phyloP scores from a whole-genome alignment of 2,329 filamentous ascomycete species.

The Parastagonospora avenae region DNA sequence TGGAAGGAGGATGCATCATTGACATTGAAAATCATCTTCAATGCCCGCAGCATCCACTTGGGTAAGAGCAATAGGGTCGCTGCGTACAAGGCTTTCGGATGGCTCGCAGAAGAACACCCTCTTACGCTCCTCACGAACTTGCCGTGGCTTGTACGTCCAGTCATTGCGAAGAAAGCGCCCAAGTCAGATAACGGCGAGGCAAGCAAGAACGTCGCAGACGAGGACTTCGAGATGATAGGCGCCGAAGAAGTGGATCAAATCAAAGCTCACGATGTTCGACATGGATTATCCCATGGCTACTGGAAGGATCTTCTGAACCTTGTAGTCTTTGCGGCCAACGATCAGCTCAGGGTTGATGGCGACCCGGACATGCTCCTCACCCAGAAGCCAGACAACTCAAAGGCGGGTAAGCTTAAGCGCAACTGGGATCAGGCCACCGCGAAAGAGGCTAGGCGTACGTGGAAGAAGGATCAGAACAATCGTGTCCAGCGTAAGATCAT shows the following conservation, averaged over 20 bases:
- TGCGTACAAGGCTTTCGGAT: constrained; percentile 62
- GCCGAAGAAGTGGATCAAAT: constrained; percentile 39
- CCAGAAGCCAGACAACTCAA: constrained; percentile 32
- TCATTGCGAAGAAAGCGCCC: constrained; percentile 60
- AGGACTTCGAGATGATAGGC: constrained; percentile 53
- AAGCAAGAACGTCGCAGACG: constrained; percentile 17
- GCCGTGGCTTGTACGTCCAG: constrained; percentile 60
- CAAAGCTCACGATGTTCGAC: constrained; percentile 34
- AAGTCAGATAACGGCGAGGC: constrained; percentile 18
- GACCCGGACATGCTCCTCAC: constrained; percentile 51
- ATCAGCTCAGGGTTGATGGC: constrained; percentile 51
- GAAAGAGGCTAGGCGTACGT: constrained; percentile 34
- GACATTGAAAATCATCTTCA: constrained; percentile 66
- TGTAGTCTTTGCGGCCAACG: constrained; percentile 57
- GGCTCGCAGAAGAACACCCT: constrained; percentile 62
- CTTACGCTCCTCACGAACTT: constrained; percentile 60
- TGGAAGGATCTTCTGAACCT: constrained; percentile 68
- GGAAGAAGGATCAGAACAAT: constrained; percentile 50
- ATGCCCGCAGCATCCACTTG: constrained; percentile 64
- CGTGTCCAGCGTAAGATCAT: constrained; percentile 50
- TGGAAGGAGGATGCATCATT: constrained; percentile 57
- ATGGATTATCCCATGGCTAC: constrained; percentile 61
- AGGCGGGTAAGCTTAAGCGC: constrained; percentile 17
- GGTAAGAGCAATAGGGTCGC: constrained; percentile 57
- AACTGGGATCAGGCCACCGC: constrained; percentile 28